These are phyloP conservation scores for Helotiales sp. DNA, from an alignment of 2,329 filamentous ascomycete species.

Conservation along the genomic window DNA sequence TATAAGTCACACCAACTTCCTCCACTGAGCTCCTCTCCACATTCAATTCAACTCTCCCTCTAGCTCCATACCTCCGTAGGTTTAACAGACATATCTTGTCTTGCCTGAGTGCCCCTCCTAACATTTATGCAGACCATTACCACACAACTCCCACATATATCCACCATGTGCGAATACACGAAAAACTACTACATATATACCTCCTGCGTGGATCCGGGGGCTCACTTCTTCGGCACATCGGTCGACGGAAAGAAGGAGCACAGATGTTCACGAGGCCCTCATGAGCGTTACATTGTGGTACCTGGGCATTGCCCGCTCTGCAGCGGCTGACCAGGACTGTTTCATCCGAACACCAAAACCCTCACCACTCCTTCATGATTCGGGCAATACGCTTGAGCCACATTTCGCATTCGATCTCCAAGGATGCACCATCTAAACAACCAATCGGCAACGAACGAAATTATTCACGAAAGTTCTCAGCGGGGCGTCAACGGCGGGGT, in stretches of 20 bases:
- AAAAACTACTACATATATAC: constrained; percentile 82
- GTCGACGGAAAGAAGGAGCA: constrained; percentile 67
- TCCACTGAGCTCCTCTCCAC: neutral
- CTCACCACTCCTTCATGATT: constrained; percentile 5
- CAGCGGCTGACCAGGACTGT: constrained; percentile 19
- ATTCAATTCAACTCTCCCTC: constrained; percentile 3
- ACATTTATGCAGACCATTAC: neutral
- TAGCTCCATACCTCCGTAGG: neutral
- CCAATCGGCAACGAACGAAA: constrained; percentile 18
- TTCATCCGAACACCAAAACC: neutral
- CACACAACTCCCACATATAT: neutral
- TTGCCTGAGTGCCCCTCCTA: neutral
- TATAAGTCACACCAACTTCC: constrained; percentile 5
- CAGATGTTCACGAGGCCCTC: constrained; percentile 66
- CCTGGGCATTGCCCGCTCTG: constrained; percentile 66
- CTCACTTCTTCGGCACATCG: constrained; percentile 73
- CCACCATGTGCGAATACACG: constrained; percentile 63
- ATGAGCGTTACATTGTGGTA: constrained; percentile 75
- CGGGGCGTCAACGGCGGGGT: constrained; percentile 26
- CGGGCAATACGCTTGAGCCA: neutral
- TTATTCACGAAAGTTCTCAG: constrained; percentile 23
- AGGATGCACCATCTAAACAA: constrained; percentile 5
- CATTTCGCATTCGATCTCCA: constrained; percentile 9
- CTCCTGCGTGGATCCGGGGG: constrained; percentile 68
- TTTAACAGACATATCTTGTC: neutral